Percentiles rank a stretch among this genome's conserved stretches.
These are phyloP conservation scores for Pulveroboletus ravenelii DNA, from an alignment of 768 basidiomycete species.

Conservation along the genomic window DNA sequence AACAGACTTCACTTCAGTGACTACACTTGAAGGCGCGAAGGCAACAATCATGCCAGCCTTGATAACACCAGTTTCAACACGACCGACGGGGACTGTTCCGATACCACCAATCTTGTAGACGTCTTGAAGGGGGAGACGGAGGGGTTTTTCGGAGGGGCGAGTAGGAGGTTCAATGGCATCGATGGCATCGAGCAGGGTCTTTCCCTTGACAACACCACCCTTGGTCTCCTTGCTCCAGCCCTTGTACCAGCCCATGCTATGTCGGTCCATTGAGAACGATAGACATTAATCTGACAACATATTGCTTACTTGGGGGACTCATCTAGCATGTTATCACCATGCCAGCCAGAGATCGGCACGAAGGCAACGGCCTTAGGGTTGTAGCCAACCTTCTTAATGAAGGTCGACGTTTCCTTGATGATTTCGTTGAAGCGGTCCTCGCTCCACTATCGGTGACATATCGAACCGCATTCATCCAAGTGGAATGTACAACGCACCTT, in stretches of 20 bases:
- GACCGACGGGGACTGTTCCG: slow-evolving; percentile 99
- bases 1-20: slow-evolving; percentile 99
- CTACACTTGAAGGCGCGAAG: slow-evolving; percentile 96
- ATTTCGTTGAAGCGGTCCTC: slow-evolving; percentile 99
- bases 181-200: slow-evolving; percentile 99
- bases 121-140: slow-evolving; percentile 99
- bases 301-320: slow-evolving; percentile 82
- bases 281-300: background rate
- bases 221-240: slow-evolving; percentile 99
- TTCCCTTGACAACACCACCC: slow-evolving; percentile 89
- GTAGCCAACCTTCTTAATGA: slow-evolving; percentile 99
- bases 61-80: slow-evolving; percentile 99
- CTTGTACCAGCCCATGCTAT: slow-evolving; percentile 99
- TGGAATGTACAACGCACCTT: slow-evolving; percentile 49
- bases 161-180: slow-evolving; percentile 98
- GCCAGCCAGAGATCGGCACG: slow-evolving; percentile 99
- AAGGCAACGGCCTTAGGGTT: slow-evolving; percentile 98
- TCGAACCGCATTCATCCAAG: background rate
- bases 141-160: slow-evolving; percentile 98
- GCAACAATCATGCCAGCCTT: slow-evolving; percentile 99
- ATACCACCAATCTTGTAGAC: slow-evolving; percentile 99
- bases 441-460: slow-evolving; percentile 67
- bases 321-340: slow-evolving; percentile 99
- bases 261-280: slow-evolving; percentile 14
- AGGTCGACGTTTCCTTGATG: slow-evolving; percentile 93